These are phyloP conservation scores for Aureococcus anophagefferens DNA, from an alignment of 108 stramenopile species.

Conservation along the genomic window DNA sequence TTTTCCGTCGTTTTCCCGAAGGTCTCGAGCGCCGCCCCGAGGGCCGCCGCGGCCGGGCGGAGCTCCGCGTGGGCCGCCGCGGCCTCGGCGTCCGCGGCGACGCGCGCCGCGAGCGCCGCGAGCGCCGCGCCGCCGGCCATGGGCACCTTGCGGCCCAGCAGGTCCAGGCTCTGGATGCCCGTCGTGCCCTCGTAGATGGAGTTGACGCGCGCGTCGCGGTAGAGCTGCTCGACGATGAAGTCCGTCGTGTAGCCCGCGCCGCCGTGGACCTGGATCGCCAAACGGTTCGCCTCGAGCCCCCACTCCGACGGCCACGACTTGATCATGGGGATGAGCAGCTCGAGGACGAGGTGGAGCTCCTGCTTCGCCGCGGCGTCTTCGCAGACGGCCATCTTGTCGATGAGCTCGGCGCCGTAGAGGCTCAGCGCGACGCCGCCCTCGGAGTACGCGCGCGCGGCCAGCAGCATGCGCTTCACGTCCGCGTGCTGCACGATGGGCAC, in stretches of 20 bases:
- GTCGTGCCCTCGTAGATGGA: conserved; percentile 27
- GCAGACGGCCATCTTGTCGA: background rate
- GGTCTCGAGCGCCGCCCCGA: conserved; percentile 6
- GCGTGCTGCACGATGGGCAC: conserved; percentile 23
- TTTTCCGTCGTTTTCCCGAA: conserved; percentile 8
- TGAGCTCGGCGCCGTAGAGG: conserved; percentile 13
- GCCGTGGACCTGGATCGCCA: conserved; percentile 30
- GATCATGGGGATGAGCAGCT: conserved; percentile 20
- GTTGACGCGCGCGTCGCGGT: conserved; percentile 18
- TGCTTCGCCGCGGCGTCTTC: conserved; percentile 2
- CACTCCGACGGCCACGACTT: conserved; percentile 25
- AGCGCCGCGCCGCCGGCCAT: conserved; percentile 12
- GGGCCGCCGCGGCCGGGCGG: background rate
- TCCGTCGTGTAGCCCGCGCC: conserved; percentile 26
- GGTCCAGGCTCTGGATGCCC: conserved; percentile 23
- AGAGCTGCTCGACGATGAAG: conserved; percentile 23
- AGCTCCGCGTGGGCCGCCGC: background rate
- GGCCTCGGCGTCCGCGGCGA: background rate
- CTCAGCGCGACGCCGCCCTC: conserved; percentile 19
- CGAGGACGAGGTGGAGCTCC: conserved; percentile 13
- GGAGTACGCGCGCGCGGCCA: conserved; percentile 18
- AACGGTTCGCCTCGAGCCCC: conserved; percentile 14
- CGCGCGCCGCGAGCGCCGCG: background rate
- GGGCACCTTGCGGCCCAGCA: conserved; percentile 24
- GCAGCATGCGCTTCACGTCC: conserved; percentile 21